These are phyloP conservation scores for Aspergillus felis DNA, from an alignment of 2,329 filamentous ascomycete species.

Conservation along the genomic window DNA sequence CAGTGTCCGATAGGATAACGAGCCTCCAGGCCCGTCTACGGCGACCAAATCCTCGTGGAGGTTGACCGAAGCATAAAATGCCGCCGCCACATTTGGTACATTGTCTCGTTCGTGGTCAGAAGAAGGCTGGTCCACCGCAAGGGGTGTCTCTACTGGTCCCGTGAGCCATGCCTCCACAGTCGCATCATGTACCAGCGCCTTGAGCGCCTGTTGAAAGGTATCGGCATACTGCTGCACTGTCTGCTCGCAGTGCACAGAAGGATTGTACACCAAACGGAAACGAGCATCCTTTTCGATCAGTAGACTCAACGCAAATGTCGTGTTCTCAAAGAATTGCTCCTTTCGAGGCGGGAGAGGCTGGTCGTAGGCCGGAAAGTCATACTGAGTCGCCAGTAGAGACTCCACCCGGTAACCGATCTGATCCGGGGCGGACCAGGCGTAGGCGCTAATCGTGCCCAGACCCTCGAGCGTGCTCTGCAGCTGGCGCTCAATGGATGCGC, in stretches of 20 bases:
- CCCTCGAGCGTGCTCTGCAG: not conserved
- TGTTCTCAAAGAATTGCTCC: not conserved
- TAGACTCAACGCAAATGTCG: not conserved
- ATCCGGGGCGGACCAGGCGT: not conserved
- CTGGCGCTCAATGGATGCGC: not conserved
- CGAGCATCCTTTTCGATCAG: not conserved
- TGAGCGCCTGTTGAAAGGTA: not conserved
- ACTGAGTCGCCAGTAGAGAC: not conserved
- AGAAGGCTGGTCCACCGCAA: no score
- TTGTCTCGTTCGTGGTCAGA: not conserved
- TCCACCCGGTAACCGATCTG: not conserved
- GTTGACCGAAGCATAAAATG: not conserved
- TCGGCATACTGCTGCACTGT: not conserved
- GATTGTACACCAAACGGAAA: not conserved
- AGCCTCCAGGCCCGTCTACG: not conserved
- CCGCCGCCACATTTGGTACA: not conserved
- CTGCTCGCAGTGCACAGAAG: not conserved
- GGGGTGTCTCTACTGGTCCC: no score
- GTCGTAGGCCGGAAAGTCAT: not conserved
- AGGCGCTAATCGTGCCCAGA: not conserved
- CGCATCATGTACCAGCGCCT: not conserved
- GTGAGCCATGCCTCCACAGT: not conserved
- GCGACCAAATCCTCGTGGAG: not conserved
- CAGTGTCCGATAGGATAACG: not conserved
- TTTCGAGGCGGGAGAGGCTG: not conserved